phyloP scores from a whole-genome alignment of 1,284 basidiomycete genomes.

The Wallemia hederae region DNA sequence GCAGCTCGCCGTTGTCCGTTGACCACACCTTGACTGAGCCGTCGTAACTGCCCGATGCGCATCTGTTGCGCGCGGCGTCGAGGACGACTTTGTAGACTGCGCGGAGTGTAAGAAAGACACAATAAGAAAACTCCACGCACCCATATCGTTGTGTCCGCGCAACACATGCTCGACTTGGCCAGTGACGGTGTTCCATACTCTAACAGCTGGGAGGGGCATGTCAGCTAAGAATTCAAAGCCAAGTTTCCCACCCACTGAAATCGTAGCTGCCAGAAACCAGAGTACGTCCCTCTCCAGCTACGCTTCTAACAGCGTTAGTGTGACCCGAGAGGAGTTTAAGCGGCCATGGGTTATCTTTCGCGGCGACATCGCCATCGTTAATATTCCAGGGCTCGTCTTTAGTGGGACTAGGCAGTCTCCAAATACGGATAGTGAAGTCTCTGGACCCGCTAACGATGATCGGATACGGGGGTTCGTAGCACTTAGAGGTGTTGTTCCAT shows the following conservation, averaged over 20 bases:
- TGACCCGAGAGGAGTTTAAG: slow-evolving; percentile 57
- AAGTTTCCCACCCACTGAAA: slow-evolving; percentile 22
- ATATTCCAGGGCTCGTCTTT: slow-evolving; percentile 43
- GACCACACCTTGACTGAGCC: slow-evolving; percentile 82
- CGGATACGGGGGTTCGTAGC: slow-evolving; percentile 23
- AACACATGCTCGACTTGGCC: slow-evolving; percentile 53
- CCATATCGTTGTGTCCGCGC: slow-evolving; percentile 66
- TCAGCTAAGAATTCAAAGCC: background rate
- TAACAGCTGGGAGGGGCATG: slow-evolving; percentile 25
- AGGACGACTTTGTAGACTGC: slow-evolving; percentile 71
- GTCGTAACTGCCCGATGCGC: slow-evolving; percentile 86
- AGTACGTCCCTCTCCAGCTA: slow-evolving; percentile 64
- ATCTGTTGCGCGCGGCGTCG: slow-evolving; percentile 51
- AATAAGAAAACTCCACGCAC: slow-evolving; percentile 18
- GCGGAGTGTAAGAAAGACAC: slow-evolving; percentile 4
- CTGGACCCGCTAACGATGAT: slow-evolving; percentile 78
- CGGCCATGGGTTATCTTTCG: slow-evolving; percentile 66
- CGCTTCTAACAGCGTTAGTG: slow-evolving; percentile 60
- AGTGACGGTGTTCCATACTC: slow-evolving; percentile 80
- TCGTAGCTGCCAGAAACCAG: slow-evolving; percentile 89
- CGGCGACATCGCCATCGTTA: slow-evolving; percentile 7
- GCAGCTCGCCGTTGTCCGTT: slow-evolving; percentile 42
- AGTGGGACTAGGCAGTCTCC: slow-evolving; percentile 38
- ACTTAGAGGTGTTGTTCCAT: slow-evolving; percentile 23
- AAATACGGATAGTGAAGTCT: slow-evolving; percentile 65